Percentiles rank a stretch among this genome's conserved stretches.
Evolutionary conservation across 2,329 filamentous ascomycete genomes (phyloP).

Genomic region (Microcyclospora pomicola): DNA sequence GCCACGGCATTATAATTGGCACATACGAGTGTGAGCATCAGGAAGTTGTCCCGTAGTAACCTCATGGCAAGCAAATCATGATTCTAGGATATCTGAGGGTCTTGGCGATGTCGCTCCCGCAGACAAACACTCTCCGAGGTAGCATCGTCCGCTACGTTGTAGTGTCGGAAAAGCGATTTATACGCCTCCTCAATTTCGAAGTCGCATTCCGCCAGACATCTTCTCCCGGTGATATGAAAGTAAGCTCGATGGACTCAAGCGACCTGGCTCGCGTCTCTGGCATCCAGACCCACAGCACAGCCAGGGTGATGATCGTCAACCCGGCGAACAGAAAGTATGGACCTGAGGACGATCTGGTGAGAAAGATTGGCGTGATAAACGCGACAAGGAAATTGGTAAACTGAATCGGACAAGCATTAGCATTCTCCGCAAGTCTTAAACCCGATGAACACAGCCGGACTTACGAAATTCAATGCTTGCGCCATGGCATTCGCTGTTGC

Average conservation of each 20-base stretch:
- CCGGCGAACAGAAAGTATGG: constrained; percentile 23
- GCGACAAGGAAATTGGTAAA: constrained; percentile 22
- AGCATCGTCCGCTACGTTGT: too few species aligned
- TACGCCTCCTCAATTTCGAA: too few species aligned
- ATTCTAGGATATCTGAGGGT: too few species aligned
- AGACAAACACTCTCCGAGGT: too few species aligned
- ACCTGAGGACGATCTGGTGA: constrained; percentile 26
- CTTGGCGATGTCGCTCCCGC: too few species aligned
- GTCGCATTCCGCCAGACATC: too few species aligned
- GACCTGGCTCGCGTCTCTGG: constrained; percentile 3
- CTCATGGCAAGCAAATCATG: too few species aligned
- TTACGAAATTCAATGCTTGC: constrained; percentile 23
- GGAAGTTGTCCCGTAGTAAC: too few species aligned
- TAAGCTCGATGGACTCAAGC: neutral
- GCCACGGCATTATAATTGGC: too few species aligned
- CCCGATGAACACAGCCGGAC: neutral
- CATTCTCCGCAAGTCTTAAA: neutral
- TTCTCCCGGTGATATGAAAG: too few species aligned
- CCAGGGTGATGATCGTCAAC: constrained; percentile 5
- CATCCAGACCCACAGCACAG: constrained; percentile 2
- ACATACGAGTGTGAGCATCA: too few species aligned
- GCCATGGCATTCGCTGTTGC: constrained; percentile 40
- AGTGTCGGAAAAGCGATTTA: too few species aligned
- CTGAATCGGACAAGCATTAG: constrained; percentile 6
- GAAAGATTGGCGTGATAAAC: constrained; percentile 36